A percentile compares a stretch with the other conserved stretches of the same genome.
phyloP scores from a whole-genome alignment of 768 basidiomycete species.

The Lentinula sp. region DNA sequence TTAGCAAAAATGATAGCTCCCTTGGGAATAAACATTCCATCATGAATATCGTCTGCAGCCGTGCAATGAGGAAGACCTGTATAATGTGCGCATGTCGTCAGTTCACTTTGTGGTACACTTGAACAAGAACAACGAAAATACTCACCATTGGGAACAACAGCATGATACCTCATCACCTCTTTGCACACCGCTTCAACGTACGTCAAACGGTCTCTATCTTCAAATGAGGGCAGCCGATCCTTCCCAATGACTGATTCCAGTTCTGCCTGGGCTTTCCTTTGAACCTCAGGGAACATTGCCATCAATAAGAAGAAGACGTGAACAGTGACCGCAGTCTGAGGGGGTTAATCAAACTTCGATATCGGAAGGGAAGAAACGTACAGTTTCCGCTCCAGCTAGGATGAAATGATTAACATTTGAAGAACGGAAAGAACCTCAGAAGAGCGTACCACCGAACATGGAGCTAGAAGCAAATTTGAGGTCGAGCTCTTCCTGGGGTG shows the following conservation, averaged over 20 bases:
- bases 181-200: constrained; percentile 14
- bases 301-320: constrained; percentile 13
- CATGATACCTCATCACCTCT: constrained; percentile 11
- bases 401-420: background rate
- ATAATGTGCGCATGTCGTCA: background rate
- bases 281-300: constrained; percentile 12
- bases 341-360: background rate
- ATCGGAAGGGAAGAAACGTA: constrained; percentile 1
- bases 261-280: constrained; percentile 15
- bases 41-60: constrained; percentile 26
- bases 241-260: constrained; percentile 15
- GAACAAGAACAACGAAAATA: background rate
- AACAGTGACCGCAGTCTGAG: constrained; percentile 10
- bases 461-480: constrained; percentile 14
- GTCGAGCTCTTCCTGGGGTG: constrained; percentile 10
- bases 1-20: constrained; percentile 20
- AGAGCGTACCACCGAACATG: constrained; percentile 12
- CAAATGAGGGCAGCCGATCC: constrained; percentile 12
- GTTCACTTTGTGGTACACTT: too few relatives aligned
- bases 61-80: constrained; percentile 11
- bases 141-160: constrained; percentile 11
- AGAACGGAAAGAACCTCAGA: background rate
- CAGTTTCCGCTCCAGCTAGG: constrained; percentile 20
- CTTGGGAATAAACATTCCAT: constrained; percentile 31
- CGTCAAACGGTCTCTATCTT: constrained; percentile 11